Evolutionary conservation across 2,329 filamentous ascomycete genomes (phyloP).

Genomic region (Tolypocladium nubicola): DNA sequence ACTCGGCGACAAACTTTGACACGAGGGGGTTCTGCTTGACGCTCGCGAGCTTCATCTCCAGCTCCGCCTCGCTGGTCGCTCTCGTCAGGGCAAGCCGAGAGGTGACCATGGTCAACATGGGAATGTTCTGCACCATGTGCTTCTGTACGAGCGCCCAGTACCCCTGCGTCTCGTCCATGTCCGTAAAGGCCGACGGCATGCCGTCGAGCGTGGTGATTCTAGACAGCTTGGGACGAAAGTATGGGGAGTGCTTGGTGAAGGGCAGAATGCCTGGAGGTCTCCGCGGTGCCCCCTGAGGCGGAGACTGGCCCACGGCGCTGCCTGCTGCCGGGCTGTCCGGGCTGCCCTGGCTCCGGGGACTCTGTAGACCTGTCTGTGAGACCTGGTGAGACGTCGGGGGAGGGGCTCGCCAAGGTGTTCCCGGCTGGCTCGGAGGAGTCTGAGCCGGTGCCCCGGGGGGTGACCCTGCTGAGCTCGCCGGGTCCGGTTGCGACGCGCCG

Average conservation of each 20-base stretch:
- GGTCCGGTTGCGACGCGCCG: neutral
- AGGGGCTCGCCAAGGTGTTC: constrained; percentile 12
- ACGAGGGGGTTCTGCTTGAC: constrained; percentile 19
- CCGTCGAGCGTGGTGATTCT: constrained; percentile 19
- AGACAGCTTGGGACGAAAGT: constrained; percentile 21
- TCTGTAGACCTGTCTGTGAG: constrained; percentile 14
- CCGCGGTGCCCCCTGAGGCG: constrained; percentile 7
- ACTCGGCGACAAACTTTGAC: constrained; percentile 21
- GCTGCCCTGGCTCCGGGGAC: constrained; percentile 22
- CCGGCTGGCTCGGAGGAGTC: constrained; percentile 16
- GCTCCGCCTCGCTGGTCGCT: constrained; percentile 13
- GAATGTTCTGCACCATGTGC: constrained; percentile 24
- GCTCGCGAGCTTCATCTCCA: constrained; percentile 18
- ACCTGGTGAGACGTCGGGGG: constrained; percentile 3
- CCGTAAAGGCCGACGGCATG: constrained; percentile 19
- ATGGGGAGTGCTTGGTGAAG: constrained; percentile 26
- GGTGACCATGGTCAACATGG: constrained; percentile 20
- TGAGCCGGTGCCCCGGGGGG: neutral
- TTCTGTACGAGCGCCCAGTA: constrained; percentile 28
- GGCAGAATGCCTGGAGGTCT: constrained; percentile 22
- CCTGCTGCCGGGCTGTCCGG: constrained; percentile 10
- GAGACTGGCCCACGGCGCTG: constrained; percentile 3
- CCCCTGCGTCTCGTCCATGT: constrained; percentile 22
- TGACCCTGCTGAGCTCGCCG: neutral
- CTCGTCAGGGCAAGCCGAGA: constrained; percentile 18